Base-by-base conservation (phyloP, 2,329 filamentous ascomycete species). In the Dothidotthia symphoricarpi region DNA sequence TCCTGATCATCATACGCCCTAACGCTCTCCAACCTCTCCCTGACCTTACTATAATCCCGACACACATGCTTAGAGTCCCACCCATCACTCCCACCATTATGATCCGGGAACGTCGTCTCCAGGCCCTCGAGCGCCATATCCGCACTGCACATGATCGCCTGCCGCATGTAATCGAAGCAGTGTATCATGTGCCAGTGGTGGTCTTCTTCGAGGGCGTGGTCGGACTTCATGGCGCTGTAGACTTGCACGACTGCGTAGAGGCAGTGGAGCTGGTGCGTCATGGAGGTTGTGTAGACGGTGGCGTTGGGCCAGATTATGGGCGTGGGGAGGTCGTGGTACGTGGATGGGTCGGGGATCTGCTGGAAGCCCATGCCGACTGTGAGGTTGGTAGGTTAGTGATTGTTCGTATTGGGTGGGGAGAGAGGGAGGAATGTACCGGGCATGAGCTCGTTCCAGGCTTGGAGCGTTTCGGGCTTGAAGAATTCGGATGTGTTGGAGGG, bases 101-200 rank as follows among this genome's bases (percentile, higher is more conserved):
- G 59, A 39, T 63, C 61, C 0, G 60, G 59, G 28, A 64, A 64
- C 1, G 61, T 63, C 7, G 60, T 61, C 39, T 64, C 61, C 16
- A 63, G 11, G 0, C 61, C 61, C 31, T 65, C 61, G 0, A 65
- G 40, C 13, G 45, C 43, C 49, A 63, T 51, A 45, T 65, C 61
- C 1, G 61, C 61, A 16, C 30, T 42, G 29, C 61, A 65, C 49
- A 63, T 45, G 28, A 65, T 65, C 1, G 61, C 55, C 33, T 65
- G 61, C 1, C 61, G 52, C 58, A 65, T 56, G 41, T 64, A 65
- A 28, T 65, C 61, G 32, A 64, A 65, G 49, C 61, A 64, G 32
- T 65, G 61, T 16, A 64, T 65, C 58, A 63, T 63, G 34, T 65
- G 61, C 61, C 60, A 63, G 43, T 63, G 61, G 34, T 64, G 60